phyloP scores from a whole-genome alignment of 495 filamentous ascomycete genomes.

The Neurospora africana region DNA sequence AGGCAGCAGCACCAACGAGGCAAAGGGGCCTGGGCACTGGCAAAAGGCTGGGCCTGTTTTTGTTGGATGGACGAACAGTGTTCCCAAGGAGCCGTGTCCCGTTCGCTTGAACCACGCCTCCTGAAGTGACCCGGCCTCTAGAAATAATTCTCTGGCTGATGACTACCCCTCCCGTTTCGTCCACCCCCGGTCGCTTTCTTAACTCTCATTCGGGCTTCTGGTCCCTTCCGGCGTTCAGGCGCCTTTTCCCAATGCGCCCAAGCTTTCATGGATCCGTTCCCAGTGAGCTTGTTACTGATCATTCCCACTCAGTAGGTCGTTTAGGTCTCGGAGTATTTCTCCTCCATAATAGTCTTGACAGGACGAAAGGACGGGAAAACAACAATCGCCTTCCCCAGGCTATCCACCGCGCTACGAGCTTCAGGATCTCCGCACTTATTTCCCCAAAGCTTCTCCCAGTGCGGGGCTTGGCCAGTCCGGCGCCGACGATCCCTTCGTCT shows the following conservation, averaged over 20 bases:
- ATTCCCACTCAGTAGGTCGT: background rate
- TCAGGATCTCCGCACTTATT: background rate
- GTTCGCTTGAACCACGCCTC: slow-evolving; percentile 21
- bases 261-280: slow-evolving; percentile 6
- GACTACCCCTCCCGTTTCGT: slow-evolving; percentile 7
- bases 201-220: slow-evolving; percentile 2
- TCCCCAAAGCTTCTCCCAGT: background rate
- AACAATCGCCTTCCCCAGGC: background rate
- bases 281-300: slow-evolving; percentile 10
- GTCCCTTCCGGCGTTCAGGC: slow-evolving; percentile 14
- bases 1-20: background rate
- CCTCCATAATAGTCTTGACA: background rate
- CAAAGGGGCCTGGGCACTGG: background rate
- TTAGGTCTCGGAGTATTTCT: background rate
- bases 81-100: background rate
- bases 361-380: background rate
- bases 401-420: background rate
- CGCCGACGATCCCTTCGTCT: background rate
- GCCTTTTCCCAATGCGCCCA: slow-evolving; percentile 20
- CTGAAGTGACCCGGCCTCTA: background rate
- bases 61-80: background rate
- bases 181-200: slow-evolving; percentile 1
- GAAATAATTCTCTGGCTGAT: slow-evolving; percentile 4
- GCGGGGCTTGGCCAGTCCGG: slow-evolving; percentile 1
- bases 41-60: background rate